phyloP scores from a whole-genome alignment of 176 grass and related monocot genomes.

The Bromus sterilis region DNA sequence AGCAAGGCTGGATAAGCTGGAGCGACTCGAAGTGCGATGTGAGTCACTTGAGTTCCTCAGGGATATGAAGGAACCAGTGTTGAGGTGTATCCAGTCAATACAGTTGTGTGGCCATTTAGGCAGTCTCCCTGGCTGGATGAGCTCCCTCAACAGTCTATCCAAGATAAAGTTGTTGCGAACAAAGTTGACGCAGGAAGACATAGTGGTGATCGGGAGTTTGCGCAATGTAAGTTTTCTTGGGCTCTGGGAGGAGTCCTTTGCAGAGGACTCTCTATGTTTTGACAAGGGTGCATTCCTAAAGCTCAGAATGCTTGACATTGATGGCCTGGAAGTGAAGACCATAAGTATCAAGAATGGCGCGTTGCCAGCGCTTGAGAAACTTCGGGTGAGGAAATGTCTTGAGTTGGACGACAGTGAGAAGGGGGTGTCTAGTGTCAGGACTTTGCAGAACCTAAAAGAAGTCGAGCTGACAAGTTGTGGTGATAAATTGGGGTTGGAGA shows the following conservation, averaged over 20 bases:
- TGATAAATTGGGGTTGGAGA: background rate
- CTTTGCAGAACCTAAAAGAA: background rate
- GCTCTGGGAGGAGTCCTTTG: background rate
- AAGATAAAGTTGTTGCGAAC: background rate
- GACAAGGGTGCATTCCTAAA: background rate
- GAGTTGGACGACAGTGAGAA: background rate
- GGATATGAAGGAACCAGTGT: too few species aligned
- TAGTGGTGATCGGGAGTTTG: background rate
- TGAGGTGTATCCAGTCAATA: background rate
- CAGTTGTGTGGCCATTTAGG: background rate
- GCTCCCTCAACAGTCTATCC: slow-evolving; percentile 2
- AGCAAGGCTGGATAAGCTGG: background rate
- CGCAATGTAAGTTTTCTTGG: background rate
- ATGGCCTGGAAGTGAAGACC: background rate
- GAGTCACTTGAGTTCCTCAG: background rate
- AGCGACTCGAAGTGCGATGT: background rate
- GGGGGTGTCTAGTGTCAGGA: background rate
- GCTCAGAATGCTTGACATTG: background rate
- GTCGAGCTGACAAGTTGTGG: background rate
- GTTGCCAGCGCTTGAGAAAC: background rate
- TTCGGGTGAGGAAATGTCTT: background rate
- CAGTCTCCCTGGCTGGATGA: background rate
- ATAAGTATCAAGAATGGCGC: background rate
- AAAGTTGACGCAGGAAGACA: slow-evolving; percentile 4
- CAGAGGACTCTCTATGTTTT: background rate